These are phyloP conservation scores for Conticribra guillardii DNA, from an alignment of 108 stramenopile species.

Conservation along the genomic window DNA sequence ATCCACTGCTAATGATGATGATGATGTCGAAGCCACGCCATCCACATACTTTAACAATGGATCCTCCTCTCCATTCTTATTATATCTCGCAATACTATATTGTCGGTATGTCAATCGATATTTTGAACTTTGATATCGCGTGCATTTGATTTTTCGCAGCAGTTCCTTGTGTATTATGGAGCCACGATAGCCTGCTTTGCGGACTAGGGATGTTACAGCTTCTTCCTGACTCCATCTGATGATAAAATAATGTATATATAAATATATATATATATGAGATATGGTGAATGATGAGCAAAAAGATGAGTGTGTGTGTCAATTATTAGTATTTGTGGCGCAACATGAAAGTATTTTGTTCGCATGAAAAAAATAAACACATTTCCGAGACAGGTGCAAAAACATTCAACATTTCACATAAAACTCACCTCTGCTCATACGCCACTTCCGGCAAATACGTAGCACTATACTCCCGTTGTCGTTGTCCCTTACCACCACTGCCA, in stretches of 20 bases:
- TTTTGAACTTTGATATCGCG: constrained; percentile 82
- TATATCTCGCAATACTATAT: constrained; percentile 43
- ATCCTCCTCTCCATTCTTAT: constrained; percentile 23
- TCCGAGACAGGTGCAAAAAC: too few species aligned
- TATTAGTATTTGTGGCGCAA: too few species aligned
- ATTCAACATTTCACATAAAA: too few species aligned
- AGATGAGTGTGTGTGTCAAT: too few species aligned
- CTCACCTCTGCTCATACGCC: constrained; percentile 55
- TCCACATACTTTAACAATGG: constrained; percentile 28
- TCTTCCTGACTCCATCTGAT: constrained; percentile 56
- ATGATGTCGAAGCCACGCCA: constrained; percentile 6
- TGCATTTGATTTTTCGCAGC: constrained; percentile 57
- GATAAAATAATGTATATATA: not conserved
- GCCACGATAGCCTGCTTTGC: constrained; percentile 76
- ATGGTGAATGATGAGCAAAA: too few species aligned
- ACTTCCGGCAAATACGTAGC: constrained; percentile 86
- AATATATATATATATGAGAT: too few species aligned
- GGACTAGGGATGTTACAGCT: constrained; percentile 60
- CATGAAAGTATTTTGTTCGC: too few species aligned
- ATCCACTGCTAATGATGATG: constrained; percentile 20
- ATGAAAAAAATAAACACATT: too few species aligned
- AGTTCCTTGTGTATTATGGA: constrained; percentile 41
- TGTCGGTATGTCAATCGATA: constrained; percentile 59
- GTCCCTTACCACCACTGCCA: too few species aligned
- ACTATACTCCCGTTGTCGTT: constrained; percentile 31